phyloP scores from a whole-genome alignment of 169 alveolate species.

The Plasmodium sp. region DNA sequence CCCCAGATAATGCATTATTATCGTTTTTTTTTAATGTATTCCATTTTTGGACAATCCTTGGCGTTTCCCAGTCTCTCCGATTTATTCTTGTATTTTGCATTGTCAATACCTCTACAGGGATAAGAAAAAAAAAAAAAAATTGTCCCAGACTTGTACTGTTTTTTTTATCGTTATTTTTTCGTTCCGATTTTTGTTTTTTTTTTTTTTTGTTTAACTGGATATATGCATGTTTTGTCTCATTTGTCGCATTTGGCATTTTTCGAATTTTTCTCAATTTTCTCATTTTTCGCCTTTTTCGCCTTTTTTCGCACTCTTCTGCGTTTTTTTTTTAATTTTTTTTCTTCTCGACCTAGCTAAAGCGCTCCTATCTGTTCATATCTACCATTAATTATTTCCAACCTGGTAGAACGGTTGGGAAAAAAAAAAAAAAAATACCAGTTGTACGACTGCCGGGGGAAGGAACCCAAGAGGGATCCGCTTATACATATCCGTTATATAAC shows the following conservation, averaged over 20 bases:
- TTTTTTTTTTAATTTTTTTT: no score
- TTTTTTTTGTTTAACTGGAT: neutral
- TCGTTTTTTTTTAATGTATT: neutral
- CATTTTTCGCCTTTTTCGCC: no score
- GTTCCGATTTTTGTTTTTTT: neutral
- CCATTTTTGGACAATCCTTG: neutral
- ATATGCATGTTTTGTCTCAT: neutral
- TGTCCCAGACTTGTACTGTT: neutral
- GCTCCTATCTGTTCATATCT: neutral
- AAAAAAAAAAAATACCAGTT: neutral
- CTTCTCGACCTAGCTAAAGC: neutral
- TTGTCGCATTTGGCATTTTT: neutral
- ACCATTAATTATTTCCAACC: neutral
- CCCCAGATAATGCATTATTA: neutral
- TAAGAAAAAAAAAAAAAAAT: neutral
- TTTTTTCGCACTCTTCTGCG: neutral
- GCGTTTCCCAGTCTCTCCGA: neutral
- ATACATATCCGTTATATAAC: neutral
- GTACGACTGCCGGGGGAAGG: neutral
- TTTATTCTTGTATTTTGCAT: neutral
- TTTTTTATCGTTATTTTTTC: neutral
- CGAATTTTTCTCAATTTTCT: neutral
- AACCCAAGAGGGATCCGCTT: neutral
- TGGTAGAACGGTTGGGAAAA: neutral
- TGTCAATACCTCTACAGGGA: neutral